These are phyloP conservation scores for Bipolaris zeicola DNA, from an alignment of 2,329 filamentous ascomycete genomes.

Conservation along the genomic window DNA sequence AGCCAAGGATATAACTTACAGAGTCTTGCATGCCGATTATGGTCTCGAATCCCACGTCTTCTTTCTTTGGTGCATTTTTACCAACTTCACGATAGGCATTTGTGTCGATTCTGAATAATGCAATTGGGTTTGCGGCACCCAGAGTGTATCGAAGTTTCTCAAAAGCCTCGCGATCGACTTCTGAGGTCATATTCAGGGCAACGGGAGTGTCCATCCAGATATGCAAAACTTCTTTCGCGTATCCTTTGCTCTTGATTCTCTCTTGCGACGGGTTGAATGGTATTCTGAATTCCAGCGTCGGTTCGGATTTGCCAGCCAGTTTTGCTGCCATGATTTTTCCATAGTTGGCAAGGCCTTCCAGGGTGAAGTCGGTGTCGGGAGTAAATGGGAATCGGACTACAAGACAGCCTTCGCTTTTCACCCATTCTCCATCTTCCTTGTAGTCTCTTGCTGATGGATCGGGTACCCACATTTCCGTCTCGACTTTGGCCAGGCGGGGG, in stretches of 20 bases:
- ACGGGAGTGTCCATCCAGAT: constrained; percentile 67
- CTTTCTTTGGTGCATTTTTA: constrained; percentile 63
- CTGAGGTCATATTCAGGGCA: constrained; percentile 53
- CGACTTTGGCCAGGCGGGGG: constrained; percentile 72
- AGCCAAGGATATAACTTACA: constrained; percentile 48
- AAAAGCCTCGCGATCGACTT: constrained; percentile 61
- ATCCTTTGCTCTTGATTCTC: constrained; percentile 65
- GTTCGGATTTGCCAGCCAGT: constrained; percentile 51
- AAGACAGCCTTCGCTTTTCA: constrained; percentile 64
- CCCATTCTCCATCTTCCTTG: constrained; percentile 55
- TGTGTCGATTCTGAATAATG: constrained; percentile 71
- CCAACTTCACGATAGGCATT: constrained; percentile 62
- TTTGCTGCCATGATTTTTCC: constrained; percentile 44
- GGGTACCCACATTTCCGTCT: constrained; percentile 70
- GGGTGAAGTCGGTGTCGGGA: constrained; percentile 42
- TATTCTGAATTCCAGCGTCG: constrained; percentile 69
- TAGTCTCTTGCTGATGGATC: constrained; percentile 63
- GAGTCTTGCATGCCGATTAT: constrained; percentile 72
- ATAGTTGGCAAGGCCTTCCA: constrained; percentile 41
- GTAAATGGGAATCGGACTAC: constrained; percentile 68
- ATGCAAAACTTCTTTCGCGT: constrained; percentile 64
- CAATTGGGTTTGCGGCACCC: constrained; percentile 68
- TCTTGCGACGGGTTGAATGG: constrained; percentile 66
- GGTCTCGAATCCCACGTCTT: constrained; percentile 67
- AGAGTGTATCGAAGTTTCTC: constrained; percentile 68